These are phyloP conservation scores for Imleria badia DNA, from an alignment of 768 basidiomycete genomes.

Conservation along the genomic window DNA sequence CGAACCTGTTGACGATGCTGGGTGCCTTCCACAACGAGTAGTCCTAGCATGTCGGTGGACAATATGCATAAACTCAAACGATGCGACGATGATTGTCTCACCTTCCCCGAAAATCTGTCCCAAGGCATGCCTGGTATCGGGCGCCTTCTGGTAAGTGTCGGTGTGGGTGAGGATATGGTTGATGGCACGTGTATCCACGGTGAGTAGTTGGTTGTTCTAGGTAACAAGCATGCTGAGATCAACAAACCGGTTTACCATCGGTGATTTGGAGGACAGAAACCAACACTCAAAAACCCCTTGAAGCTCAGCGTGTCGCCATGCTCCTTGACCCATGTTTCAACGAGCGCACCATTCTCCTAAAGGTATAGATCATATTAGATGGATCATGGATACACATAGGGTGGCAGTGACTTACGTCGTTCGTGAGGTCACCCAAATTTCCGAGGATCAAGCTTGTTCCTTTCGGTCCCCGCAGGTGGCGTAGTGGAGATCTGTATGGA, in stretches of 20 bases:
- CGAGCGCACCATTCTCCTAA: conserved; percentile 31
- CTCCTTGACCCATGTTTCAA: conserved; percentile 46
- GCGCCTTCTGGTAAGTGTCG: conserved; percentile 57
- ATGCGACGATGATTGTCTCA: background rate
- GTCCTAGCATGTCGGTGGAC: conserved; percentile 36
- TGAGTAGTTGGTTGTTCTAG: conserved; percentile 46
- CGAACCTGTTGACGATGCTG: conserved; percentile 42
- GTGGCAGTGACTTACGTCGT: conserved; percentile 35
- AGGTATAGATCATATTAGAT: background rate
- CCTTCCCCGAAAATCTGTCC: conserved; percentile 43
- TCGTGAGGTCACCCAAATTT: conserved; percentile 44
- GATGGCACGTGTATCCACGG: conserved; percentile 60
- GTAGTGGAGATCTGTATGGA: conserved; percentile 42
- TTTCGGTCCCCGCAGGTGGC: conserved; percentile 52
- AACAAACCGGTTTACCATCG: background rate
- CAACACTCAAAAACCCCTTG: conserved; percentile 44
- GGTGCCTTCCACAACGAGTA: conserved; percentile 45
- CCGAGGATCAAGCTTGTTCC: conserved; percentile 47
- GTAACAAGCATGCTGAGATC: background rate
- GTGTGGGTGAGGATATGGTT: conserved; percentile 61
- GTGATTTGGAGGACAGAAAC: conserved; percentile 6
- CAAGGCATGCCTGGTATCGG: conserved; percentile 37
- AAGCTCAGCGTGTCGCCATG: conserved; percentile 50
- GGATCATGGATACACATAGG: background rate
- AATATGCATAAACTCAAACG: background rate